Evolutionary conservation across 306 rosid species (phyloP).

Genomic region (Luffa aegyptiaca): DNA sequence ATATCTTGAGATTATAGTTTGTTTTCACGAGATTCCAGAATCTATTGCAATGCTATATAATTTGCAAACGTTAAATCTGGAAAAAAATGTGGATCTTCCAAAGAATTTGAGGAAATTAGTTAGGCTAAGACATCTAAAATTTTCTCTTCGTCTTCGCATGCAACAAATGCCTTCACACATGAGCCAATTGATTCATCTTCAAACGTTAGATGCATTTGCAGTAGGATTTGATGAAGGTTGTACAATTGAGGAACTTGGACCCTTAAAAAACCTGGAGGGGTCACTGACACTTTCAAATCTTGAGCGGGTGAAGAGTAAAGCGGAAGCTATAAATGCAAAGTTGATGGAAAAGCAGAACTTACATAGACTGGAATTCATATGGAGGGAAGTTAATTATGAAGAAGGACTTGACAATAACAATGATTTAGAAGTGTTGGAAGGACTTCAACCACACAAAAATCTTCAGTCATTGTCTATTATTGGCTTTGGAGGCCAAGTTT

Average conservation of each 20-base stretch:
- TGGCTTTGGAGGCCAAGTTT: neutral
- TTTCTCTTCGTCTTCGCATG: too few species aligned
- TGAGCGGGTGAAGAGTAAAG: neutral
- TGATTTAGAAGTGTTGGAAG: neutral
- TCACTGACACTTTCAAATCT: neutral
- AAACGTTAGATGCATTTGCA: neutral
- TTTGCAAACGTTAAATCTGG: neutral
- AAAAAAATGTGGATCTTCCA: neutral
- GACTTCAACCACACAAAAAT: neutral
- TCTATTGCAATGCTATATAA: neutral
- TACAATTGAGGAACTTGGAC: neutral
- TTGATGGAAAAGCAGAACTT: neutral
- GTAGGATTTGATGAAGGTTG: neutral
- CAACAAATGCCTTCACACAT: neutral
- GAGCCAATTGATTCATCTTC: neutral
- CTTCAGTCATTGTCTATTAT: neutral
- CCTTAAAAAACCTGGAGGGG: neutral
- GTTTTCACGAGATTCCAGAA: neutral
- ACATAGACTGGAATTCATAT: neutral
- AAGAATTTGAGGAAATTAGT: neutral
- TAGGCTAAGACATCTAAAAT: neutral
- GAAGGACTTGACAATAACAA: neutral
- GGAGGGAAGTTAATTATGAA: neutral
- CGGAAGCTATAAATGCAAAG: neutral
- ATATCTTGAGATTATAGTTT: neutral